Evolutionary conservation across 140 eudicot species (phyloP).

Genomic region (Senecio squalidus): DNA sequence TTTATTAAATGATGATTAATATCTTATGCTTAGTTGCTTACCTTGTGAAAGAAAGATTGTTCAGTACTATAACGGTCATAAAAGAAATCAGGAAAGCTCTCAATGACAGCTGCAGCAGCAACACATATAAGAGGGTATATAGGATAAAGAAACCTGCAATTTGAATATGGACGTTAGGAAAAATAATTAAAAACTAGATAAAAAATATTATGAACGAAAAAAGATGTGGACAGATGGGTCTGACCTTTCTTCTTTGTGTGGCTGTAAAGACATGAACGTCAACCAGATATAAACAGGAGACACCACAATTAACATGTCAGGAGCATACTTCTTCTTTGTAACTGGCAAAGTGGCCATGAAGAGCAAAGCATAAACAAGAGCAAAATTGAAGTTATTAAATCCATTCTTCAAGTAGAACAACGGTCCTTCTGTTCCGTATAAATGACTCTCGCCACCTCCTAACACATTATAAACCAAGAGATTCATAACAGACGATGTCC

Average conservation of each 20-base stretch:
- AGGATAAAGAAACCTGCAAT: constrained; percentile 92
- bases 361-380: constrained; percentile 75
- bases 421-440: constrained; percentile 91
- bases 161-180: too few relatives aligned
- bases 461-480: constrained; percentile 74
- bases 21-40: constrained; percentile 14
- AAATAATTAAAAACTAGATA: background rate
- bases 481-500: constrained; percentile 95
- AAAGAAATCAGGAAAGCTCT: constrained; percentile 82
- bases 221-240: constrained; percentile 3
- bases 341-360: constrained; percentile 63
- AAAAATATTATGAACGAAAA: background rate
- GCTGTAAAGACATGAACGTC: constrained; percentile 93
- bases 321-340: constrained; percentile 72
- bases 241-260: constrained; percentile 99
- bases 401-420: constrained; percentile 76
- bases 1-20: constrained; percentile 1
- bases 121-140: constrained; percentile 95
- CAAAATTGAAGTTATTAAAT: constrained; percentile 83
- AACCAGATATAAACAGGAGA: constrained; percentile 93
- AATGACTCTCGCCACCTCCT: constrained; percentile 97
- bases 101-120: constrained; percentile 93
- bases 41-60: constrained; percentile 46
- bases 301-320: constrained; percentile 65
- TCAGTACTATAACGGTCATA: constrained; percentile 63